phyloP scores from a whole-genome alignment of 768 basidiomycete species.

The Macrolepiota dolichaula region DNA sequence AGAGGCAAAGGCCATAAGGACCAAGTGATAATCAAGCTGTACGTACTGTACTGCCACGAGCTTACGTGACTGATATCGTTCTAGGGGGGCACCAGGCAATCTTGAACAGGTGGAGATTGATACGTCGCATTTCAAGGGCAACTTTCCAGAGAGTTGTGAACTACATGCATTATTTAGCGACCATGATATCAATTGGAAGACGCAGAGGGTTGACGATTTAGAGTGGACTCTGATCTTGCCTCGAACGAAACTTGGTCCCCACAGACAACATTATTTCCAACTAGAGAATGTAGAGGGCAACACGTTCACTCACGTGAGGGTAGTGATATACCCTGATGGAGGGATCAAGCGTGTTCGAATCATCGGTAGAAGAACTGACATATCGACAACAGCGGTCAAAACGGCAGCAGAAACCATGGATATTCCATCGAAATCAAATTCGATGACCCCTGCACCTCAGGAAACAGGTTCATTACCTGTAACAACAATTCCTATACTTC shows the following conservation, averaged over 20 bases:
- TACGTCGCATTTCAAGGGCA: constrained; percentile 94
- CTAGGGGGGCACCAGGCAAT: constrained; percentile 69
- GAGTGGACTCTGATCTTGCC: constrained; percentile 76
- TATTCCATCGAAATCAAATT: neutral
- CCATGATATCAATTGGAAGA: constrained; percentile 34
- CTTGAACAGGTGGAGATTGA: constrained; percentile 86
- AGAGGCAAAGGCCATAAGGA: constrained; percentile 78
- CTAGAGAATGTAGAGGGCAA: constrained; percentile 58
- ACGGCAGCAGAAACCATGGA: neutral
- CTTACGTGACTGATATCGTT: constrained; percentile 5
- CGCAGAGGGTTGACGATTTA: constrained; percentile 33
- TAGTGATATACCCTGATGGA: constrained; percentile 93
- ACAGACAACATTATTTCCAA: constrained; percentile 87
- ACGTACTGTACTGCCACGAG: constrained; percentile 25
- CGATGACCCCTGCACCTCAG: neutral
- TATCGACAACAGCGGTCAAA: constrained; percentile 3
- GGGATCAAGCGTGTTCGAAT: constrained; percentile 92
- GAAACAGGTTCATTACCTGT: constrained; percentile 9
- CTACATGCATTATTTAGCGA: constrained; percentile 54
- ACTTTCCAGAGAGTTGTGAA: constrained; percentile 89
- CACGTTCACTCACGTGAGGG: constrained; percentile 76
- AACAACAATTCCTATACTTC: constrained; percentile 48
- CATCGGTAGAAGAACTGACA: constrained; percentile 49
- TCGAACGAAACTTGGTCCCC: constrained; percentile 80
- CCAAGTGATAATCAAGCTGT: constrained; percentile 91